A percentile compares a stretch with the other conserved stretches of the same genome.
Evolutionary conservation across 352 stramenopile genomes (phyloP).

Genomic region (Globisporangium cystogenes): DNA sequence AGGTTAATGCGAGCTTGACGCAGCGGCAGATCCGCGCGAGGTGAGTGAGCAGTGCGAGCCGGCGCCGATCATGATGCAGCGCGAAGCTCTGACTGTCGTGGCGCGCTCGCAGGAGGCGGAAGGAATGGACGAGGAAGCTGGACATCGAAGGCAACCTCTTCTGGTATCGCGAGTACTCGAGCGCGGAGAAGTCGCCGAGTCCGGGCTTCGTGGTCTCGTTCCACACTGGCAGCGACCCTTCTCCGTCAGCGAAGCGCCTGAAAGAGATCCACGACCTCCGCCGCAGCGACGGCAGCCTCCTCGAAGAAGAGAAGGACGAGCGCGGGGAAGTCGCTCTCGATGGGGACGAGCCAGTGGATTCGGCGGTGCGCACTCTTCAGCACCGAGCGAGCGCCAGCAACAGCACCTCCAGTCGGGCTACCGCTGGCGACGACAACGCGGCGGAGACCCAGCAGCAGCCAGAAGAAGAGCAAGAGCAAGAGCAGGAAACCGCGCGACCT

Average conservation of each 20-base stretch:
- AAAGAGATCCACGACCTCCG: neutral
- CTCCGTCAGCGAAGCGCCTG: neutral
- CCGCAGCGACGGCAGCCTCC: neutral
- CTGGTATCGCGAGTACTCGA: constrained; percentile 31
- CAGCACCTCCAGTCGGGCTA: neutral
- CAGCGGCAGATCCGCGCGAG: constrained; percentile 28
- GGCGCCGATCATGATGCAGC: too few relatives aligned
- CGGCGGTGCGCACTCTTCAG: neutral
- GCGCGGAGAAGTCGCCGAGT: neutral
- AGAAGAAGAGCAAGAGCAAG: neutral
- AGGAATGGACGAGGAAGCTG: constrained; percentile 50
- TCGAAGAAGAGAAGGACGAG: constrained; percentile 5
- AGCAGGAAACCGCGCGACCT: neutral
- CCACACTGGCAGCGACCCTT: neutral
- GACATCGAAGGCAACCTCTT: constrained; percentile 52
- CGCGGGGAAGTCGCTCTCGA: neutral
- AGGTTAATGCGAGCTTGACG: neutral
- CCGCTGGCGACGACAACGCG: neutral
- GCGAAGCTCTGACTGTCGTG: neutral
- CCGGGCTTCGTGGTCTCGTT: constrained; percentile 9
- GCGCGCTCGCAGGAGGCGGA: constrained; percentile 20
- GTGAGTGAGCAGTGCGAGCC: neutral
- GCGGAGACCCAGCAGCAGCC: neutral
- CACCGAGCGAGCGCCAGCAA: neutral
- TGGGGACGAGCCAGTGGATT: neutral